These are phyloP conservation scores for Sphaerobolus stellatus DNA, from an alignment of 1,284 basidiomycete species.

Conservation along the genomic window DNA sequence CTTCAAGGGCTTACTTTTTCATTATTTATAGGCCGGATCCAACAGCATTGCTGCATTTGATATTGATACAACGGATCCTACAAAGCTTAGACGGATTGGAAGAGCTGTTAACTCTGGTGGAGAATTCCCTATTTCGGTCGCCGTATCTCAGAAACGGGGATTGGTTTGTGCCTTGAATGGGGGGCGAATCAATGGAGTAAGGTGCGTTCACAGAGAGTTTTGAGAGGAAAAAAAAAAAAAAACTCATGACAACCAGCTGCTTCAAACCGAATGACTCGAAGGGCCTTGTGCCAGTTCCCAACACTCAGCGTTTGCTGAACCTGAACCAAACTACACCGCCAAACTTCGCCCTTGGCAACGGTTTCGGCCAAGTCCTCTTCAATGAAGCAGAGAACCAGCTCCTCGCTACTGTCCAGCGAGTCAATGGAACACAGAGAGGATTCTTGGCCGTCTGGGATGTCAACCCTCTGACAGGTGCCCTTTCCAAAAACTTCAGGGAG, in stretches of 20 bases:
- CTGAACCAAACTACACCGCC: conserved; percentile 47
- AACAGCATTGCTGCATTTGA: conserved; percentile 47
- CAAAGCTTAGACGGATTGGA: conserved; percentile 40
- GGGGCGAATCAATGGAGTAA: conserved; percentile 47
- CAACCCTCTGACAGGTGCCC: conserved; percentile 26
- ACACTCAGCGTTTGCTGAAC: conserved; percentile 41
- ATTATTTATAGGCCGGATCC: conserved; percentile 39
- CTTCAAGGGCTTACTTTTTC: not conserved
- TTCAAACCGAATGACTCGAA: conserved; percentile 41
- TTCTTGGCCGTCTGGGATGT: conserved; percentile 51
- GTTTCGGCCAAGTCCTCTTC: conserved; percentile 45
- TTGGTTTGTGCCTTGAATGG: conserved; percentile 46
- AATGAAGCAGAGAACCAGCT: conserved; percentile 43
- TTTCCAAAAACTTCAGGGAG: conserved; percentile 28
- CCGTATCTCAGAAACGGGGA: conserved; percentile 30
- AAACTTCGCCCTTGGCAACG: conserved; percentile 36
- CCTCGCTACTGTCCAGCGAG: conserved; percentile 50
- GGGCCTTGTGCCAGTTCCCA: conserved; percentile 39
- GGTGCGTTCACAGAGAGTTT: conserved; percentile 27
- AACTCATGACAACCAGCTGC: conserved; percentile 32
- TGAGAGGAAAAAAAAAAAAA: not conserved
- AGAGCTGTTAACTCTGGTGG: conserved; percentile 42
- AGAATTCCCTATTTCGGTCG: conserved; percentile 49
- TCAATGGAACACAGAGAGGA: conserved; percentile 41
- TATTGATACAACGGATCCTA: conserved; percentile 43